A percentile compares a stretch with the other conserved stretches of the same genome.
phyloP scores from a whole-genome alignment of 805 yeast species.

The Monosporozyma yasuniensis region DNA sequence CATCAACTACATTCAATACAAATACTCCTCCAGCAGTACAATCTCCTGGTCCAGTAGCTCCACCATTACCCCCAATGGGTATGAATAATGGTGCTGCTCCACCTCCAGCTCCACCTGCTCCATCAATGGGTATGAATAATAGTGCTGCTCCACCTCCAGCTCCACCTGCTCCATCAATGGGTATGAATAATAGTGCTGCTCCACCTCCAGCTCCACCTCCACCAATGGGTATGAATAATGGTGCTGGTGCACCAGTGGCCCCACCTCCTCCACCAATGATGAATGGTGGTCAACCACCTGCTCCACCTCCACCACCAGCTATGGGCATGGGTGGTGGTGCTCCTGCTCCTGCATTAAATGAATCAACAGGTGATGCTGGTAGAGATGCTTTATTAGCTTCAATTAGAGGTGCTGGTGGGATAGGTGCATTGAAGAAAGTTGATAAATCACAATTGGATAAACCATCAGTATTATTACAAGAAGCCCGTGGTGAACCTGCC shows the following conservation, averaged over 20 bases:
- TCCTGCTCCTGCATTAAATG: conserved; percentile 14
- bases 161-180: conserved; percentile 5
- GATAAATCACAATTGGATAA: conserved; percentile 78
- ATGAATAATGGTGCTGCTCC: not conserved
- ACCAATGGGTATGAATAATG: conserved; percentile 5
- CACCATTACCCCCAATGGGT: not conserved
- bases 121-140: not conserved
- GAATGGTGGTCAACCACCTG: conserved; percentile 10
- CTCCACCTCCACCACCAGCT: conserved; percentile 5
- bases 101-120: conserved; percentile 1
- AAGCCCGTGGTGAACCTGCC: conserved; percentile 52
- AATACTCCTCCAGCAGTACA: not conserved
- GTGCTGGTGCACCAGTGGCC: conserved; percentile 11
- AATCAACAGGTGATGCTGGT: conserved; percentile 40
- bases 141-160: not conserved
- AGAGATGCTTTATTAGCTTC: conserved; percentile 83
- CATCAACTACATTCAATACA: conserved; percentile 1
- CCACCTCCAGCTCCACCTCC: conserved; percentile 7
- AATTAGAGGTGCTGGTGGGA: conserved; percentile 70
- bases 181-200: conserved; percentile 2
- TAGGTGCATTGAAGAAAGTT: conserved; percentile 60
- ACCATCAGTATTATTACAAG: conserved; percentile 65
- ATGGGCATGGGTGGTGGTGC: conserved; percentile 5
- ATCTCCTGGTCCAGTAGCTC: not conserved
- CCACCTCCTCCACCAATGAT: conserved; percentile 19